These are phyloP conservation scores for Diaporthe ilicicola DNA, from an alignment of 2,329 filamentous ascomycete genomes.

Conservation along the genomic window DNA sequence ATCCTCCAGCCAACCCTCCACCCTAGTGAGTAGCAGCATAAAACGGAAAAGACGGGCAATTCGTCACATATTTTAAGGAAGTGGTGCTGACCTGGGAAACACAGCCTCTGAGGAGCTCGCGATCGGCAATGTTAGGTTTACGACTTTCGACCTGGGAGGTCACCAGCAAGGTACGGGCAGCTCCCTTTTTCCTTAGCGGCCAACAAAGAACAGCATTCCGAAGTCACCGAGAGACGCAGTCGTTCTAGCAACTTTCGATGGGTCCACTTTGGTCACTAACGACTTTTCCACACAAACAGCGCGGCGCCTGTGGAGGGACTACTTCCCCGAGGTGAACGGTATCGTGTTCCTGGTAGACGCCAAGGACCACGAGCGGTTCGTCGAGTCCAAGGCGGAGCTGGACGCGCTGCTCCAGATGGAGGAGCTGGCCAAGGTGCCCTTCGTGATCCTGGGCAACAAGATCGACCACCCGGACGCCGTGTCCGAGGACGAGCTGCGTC, in stretches of 20 bases:
- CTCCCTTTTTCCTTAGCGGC: background rate
- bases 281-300: slow-evolving; percentile 58
- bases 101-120: slow-evolving; percentile 88
- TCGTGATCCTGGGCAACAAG: slow-evolving; percentile 98
- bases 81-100: slow-evolving; percentile 32
- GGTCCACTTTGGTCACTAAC: slow-evolving; percentile 5
- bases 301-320: slow-evolving; percentile 94
- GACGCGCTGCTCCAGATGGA: slow-evolving; percentile 97
- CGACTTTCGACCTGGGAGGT: slow-evolving; percentile 91
- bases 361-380: slow-evolving; percentile 94
- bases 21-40: slow-evolving; percentile 70
- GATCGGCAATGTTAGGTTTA: slow-evolving; percentile 93
- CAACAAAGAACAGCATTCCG: background rate
- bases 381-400: slow-evolving; percentile 95
- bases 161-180: slow-evolving; percentile 80
- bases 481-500: slow-evolving; percentile 92
- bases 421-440: slow-evolving; percentile 93
- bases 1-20: slow-evolving; percentile 91
- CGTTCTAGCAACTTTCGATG: too few relatives aligned
- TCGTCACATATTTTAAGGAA: background rate
- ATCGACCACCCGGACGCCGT: slow-evolving; percentile 98
- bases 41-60: background rate
- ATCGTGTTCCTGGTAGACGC: slow-evolving; percentile 98
- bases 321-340: slow-evolving; percentile 94
- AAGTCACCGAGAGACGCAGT: background rate